Conservation (phyloP, 306 rosid genomes). For the Medicago lupulina region DNA sequence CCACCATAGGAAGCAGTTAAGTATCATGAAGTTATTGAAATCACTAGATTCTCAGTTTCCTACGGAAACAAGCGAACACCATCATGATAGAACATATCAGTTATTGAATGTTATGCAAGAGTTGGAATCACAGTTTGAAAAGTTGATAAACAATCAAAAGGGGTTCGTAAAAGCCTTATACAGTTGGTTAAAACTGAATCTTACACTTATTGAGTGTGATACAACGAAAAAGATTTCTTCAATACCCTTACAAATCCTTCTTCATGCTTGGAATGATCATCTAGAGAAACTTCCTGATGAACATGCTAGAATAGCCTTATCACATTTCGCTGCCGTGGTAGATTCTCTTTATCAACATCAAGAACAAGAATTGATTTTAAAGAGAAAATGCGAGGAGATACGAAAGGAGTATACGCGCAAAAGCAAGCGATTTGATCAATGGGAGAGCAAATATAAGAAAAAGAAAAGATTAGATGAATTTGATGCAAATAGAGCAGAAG, state of each 20-base stretch:
- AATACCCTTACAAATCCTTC: slow-evolving; percentile 60
- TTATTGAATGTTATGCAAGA: slow-evolving; percentile 64
- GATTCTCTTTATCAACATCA: slow-evolving; percentile 60
- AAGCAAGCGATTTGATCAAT: slow-evolving; percentile 64
- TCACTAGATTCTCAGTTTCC: slow-evolving; percentile 72
- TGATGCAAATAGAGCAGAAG: slow-evolving; percentile 55
- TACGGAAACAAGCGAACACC: slow-evolving; percentile 80
- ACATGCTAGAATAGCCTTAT: slow-evolving; percentile 60
- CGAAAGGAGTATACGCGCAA: slow-evolving; percentile 70
- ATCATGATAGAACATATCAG: slow-evolving; percentile 79
- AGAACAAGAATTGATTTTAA: slow-evolving; percentile 66
- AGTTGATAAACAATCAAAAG: slow-evolving; percentile 67
- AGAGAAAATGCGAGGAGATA: slow-evolving; percentile 72
- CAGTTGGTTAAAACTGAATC: slow-evolving; percentile 63
- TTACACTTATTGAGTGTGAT: neutral
- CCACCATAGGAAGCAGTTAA: slow-evolving; percentile 63
- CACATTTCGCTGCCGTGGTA: slow-evolving; percentile 65
- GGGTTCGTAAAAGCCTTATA: slow-evolving; percentile 70
- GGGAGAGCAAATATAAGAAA: slow-evolving; percentile 71
- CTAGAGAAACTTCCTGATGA: slow-evolving; percentile 83
- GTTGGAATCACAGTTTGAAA: slow-evolving; percentile 71
- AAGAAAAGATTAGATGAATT: slow-evolving; percentile 51
- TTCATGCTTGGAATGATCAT: slow-evolving; percentile 69
- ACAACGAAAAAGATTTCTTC: slow-evolving; percentile 7
- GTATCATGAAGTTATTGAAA: slow-evolving; percentile 45